These are phyloP conservation scores for Gaultheria prostrata DNA, from an alignment of 148 eudicot genomes.

Conservation along the genomic window DNA sequence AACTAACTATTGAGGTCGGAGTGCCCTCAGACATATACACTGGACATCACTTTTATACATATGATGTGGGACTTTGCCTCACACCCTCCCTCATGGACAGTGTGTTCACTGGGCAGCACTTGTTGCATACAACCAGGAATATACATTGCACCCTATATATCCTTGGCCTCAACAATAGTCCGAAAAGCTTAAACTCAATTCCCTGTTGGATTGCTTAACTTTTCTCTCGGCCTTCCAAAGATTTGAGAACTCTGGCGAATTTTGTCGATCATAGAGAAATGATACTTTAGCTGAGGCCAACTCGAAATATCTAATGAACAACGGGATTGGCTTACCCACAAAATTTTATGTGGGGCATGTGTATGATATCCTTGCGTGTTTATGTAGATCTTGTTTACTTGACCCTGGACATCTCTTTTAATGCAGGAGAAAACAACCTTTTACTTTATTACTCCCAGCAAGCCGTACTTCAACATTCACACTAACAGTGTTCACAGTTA, in stretches of 20 bases:
- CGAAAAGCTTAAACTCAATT: not conserved
- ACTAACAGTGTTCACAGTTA: not conserved
- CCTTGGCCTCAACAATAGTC: not conserved
- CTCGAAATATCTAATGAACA: not conserved
- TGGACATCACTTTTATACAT: not conserved
- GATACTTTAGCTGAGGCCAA: not conserved
- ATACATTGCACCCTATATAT: not conserved
- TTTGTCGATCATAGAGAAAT: not conserved
- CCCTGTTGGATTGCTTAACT: not conserved
- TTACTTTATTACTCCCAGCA: not conserved
- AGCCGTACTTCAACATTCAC: not conserved
- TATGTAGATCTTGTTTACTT: not conserved
- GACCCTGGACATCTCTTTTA: not conserved
- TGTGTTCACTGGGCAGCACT: not conserved
- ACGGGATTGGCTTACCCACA: not conserved
- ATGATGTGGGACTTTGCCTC: not conserved
- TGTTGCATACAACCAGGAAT: not conserved
- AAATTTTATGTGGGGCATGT: not conserved
- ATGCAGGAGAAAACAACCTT: not conserved
- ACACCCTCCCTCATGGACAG: not conserved
- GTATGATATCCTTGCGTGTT: not conserved
- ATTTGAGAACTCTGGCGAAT: not conserved
- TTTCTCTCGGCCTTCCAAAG: not conserved
- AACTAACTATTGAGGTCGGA: not conserved
- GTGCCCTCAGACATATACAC: not conserved